Conservation (phyloP, 208 protist genomes). For the Trypanosoma melophagium region DNA sequence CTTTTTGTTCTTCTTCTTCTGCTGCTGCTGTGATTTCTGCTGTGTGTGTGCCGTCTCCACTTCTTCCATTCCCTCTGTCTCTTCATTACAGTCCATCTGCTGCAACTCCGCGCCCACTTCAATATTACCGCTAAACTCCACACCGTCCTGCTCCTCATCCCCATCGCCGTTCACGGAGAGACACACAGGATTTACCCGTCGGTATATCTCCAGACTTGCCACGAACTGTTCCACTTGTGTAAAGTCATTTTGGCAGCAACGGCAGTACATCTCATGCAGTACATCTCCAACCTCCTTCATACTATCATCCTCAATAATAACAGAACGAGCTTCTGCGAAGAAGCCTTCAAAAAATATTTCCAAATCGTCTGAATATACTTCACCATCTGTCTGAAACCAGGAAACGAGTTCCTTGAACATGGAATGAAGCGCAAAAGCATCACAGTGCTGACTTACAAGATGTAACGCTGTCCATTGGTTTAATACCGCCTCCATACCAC, state of each 20-base stretch:
- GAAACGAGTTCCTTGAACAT: conserved; percentile 66
- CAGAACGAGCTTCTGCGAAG: conserved; percentile 60
- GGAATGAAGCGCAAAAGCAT: conserved; percentile 46
- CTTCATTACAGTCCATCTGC: conserved; percentile 10
- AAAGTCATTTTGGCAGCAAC: conserved; percentile 74
- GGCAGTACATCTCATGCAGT: conserved; percentile 88
- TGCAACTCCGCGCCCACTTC: not conserved
- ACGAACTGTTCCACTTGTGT: conserved; percentile 58
- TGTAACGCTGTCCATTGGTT: conserved; percentile 87
- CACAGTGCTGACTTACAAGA: conserved; percentile 77
- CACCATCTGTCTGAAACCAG: conserved; percentile 68
- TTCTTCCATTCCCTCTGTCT: conserved; percentile 20
- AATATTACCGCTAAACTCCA: conserved; percentile 13
- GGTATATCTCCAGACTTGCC: conserved; percentile 47
- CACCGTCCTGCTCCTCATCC: conserved; percentile 21
- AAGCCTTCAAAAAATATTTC: conserved; percentile 89
- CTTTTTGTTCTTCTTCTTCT: conserved; percentile 49
- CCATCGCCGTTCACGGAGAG: conserved; percentile 60
- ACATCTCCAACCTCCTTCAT: conserved; percentile 78
- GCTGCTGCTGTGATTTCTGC: conserved; percentile 17
- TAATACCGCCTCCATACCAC: conserved; percentile 67
- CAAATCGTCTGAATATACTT: conserved; percentile 84
- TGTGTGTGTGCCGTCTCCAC: conserved; percentile 10
- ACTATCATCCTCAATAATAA: conserved; percentile 85
- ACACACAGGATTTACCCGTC: conserved; percentile 61